Evolutionary conservation across 805 yeast species (phyloP).

Genomic region (Zygoascus bituminiphila): DNA sequence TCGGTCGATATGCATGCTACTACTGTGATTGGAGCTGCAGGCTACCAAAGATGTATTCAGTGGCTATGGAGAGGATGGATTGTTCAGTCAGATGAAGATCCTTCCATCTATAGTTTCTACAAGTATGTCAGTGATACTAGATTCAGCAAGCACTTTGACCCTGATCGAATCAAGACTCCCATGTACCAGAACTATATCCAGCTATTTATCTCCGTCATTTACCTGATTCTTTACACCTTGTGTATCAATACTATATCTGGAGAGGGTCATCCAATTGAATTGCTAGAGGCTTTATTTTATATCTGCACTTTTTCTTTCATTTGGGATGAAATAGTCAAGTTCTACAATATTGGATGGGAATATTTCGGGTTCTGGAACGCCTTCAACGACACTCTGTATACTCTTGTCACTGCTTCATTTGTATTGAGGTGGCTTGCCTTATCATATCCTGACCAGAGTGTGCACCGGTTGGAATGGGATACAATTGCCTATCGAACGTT

Average conservation of each 20-base stretch:
- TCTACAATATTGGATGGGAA: constrained; percentile 66
- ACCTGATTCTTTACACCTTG: constrained; percentile 51
- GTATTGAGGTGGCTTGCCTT: constrained; percentile 43
- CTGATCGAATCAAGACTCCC: constrained; percentile 80
- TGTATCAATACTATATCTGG: constrained; percentile 41
- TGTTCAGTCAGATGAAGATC: constrained; percentile 61
- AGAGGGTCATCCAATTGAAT: constrained; percentile 12
- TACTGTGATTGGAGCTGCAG: constrained; percentile 65
- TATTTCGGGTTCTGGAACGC: constrained; percentile 74
- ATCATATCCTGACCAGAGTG: constrained; percentile 10
- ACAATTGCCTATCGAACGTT: constrained; percentile 56
- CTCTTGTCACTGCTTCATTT: constrained; percentile 45
- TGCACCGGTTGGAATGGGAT: constrained; percentile 30
- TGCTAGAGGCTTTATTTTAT: constrained; percentile 45
- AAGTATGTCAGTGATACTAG: constrained; percentile 48
- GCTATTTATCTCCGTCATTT: constrained; percentile 56
- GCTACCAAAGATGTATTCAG: constrained; percentile 76
- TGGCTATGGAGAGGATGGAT: constrained; percentile 97
- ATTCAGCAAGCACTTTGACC: constrained; percentile 60
- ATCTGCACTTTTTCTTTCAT: constrained; percentile 59
- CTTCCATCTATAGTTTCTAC: constrained; percentile 59
- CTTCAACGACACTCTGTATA: constrained; percentile 64
- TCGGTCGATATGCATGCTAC: constrained; percentile 83
- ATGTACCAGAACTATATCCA: constrained; percentile 70
- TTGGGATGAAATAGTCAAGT: constrained; percentile 58